phyloP scores from a whole-genome alignment of 2,329 filamentous ascomycete genomes.

The Phaeomoniella chlamydospora region DNA sequence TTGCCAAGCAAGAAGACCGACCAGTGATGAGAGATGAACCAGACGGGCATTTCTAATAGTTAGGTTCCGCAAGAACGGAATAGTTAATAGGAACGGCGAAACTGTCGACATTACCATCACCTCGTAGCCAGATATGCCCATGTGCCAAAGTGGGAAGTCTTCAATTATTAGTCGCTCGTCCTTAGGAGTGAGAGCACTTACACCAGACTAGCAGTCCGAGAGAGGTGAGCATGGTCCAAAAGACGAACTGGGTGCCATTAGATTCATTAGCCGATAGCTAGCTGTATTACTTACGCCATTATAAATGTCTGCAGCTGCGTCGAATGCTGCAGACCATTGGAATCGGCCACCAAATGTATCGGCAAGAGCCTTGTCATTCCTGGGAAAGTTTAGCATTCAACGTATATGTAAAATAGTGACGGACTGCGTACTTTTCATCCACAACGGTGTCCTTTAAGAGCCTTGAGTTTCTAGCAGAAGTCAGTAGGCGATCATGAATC shows the following conservation, averaged over 20 bases:
- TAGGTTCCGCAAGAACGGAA: slow-evolving; percentile 52
- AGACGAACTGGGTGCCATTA: no score
- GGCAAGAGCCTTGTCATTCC: slow-evolving; percentile 60
- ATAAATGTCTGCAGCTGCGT: slow-evolving; percentile 79
- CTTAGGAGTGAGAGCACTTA: slow-evolving; percentile 34
- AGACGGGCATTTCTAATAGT: slow-evolving; percentile 54
- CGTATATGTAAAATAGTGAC: no score
- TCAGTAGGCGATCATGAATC: slow-evolving; percentile 19
- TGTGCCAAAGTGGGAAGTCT: slow-evolving; percentile 97
- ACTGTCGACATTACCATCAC: slow-evolving; percentile 72
- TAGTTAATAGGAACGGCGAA: slow-evolving; percentile 64
- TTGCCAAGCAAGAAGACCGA: slow-evolving; percentile 66
- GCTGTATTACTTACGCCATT: no score
- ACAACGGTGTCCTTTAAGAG: slow-evolving; percentile 30
- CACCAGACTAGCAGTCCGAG: slow-evolving; percentile 87
- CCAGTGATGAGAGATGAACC: slow-evolving; percentile 63
- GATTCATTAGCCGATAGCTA: no score
- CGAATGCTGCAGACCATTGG: slow-evolving; percentile 58
- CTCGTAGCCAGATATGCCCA: slow-evolving; percentile 97
- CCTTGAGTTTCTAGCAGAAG: slow-evolving; percentile 31
- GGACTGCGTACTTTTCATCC: slow-evolving; percentile 60
- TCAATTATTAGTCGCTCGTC: slow-evolving; percentile 5
- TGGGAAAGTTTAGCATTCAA: no score
- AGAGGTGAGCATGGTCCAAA: slow-evolving; percentile 89
- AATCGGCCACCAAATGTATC: slow-evolving; percentile 59